Conservation (phyloP, 306 rosid species). For the Lathyrus aphaca region DNA sequence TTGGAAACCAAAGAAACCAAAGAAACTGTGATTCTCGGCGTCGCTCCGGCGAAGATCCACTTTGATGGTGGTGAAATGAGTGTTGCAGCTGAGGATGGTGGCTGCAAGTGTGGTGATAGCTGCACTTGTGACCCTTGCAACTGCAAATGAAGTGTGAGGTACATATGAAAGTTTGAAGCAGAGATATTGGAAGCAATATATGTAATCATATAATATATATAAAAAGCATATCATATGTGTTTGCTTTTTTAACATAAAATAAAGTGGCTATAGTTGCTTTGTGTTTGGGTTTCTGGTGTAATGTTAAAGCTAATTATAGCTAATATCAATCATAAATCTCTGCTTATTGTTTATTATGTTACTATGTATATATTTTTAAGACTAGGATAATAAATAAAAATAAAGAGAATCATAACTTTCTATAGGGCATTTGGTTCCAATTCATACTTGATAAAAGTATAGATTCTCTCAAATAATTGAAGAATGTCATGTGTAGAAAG, state of each 20-base stretch:
- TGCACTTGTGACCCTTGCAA: slow-evolving; percentile 81
- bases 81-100: slow-evolving; percentile 46
- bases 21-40: slow-evolving; percentile 53
- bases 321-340: slow-evolving; percentile 10
- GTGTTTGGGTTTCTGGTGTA: background rate
- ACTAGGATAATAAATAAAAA: background rate
- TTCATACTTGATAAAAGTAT: no score
- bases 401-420: background rate
- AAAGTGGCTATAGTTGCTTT: slow-evolving; percentile 19
- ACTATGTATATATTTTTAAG: no score
- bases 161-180: slow-evolving; percentile 36
- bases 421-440: background rate
- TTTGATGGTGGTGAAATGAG: slow-evolving; percentile 57
- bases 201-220: background rate
- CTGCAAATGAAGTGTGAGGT: slow-evolving; percentile 55
- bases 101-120: slow-evolving; percentile 76
- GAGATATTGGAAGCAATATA: slow-evolving; percentile 29
- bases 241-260: slow-evolving; percentile 16
- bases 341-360: background rate
- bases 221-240: background rate
- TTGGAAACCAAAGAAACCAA: slow-evolving; percentile 49
- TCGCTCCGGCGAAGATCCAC: slow-evolving; percentile 50
- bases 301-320: background rate
- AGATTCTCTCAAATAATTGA: no score
- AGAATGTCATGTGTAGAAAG: no score